These are phyloP conservation scores for Phyllosticta citribraziliensis DNA, from an alignment of 2,329 filamentous ascomycete species.

Conservation along the genomic window DNA sequence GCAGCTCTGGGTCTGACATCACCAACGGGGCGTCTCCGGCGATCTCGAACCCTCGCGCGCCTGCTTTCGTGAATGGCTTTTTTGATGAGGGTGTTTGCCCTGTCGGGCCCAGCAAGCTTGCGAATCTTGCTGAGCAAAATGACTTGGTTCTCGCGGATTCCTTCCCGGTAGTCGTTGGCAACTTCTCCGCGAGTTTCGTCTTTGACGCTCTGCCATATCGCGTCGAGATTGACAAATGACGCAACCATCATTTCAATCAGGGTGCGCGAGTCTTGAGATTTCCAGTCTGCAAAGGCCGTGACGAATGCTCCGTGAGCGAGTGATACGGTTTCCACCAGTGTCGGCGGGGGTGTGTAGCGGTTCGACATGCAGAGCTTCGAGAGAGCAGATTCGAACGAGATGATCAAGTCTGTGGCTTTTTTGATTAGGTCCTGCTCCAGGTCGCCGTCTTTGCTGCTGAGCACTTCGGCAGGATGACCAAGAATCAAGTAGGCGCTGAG, in stretches of 20 bases:
- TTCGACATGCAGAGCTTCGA: conserved; percentile 57
- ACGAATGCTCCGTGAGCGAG: conserved; percentile 65
- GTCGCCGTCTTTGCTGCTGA: conserved; percentile 63
- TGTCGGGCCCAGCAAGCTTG: conserved; percentile 60
- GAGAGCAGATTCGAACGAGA: conserved; percentile 66
- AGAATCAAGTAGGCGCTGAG: conserved; percentile 71
- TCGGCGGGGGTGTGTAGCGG: conserved; percentile 55
- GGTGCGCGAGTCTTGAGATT: conserved; percentile 67
- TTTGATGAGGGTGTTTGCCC: conserved; percentile 62
- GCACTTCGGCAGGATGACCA: conserved; percentile 67
- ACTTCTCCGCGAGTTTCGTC: conserved; percentile 65
- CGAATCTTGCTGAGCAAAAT: conserved; percentile 73
- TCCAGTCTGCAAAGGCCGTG: conserved; percentile 75
- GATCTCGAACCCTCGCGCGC: conserved; percentile 41
- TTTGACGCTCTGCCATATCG: conserved; percentile 75
- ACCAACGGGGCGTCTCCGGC: conserved; percentile 54
- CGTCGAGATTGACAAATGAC: conserved; percentile 75
- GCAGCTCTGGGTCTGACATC: conserved; percentile 62
- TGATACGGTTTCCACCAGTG: conserved; percentile 52
- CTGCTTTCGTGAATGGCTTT: conserved; percentile 65
- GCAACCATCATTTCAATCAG: conserved; percentile 78
- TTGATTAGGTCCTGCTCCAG: conserved; percentile 62
- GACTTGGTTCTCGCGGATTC: conserved; percentile 71
- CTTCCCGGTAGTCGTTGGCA: conserved; percentile 65
- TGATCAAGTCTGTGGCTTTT: conserved; percentile 67